Percentiles rank a stretch among this genome's conserved stretches.
Evolutionary conservation across 345 rosid species (phyloP).

Genomic region (Turnera subulata): DNA sequence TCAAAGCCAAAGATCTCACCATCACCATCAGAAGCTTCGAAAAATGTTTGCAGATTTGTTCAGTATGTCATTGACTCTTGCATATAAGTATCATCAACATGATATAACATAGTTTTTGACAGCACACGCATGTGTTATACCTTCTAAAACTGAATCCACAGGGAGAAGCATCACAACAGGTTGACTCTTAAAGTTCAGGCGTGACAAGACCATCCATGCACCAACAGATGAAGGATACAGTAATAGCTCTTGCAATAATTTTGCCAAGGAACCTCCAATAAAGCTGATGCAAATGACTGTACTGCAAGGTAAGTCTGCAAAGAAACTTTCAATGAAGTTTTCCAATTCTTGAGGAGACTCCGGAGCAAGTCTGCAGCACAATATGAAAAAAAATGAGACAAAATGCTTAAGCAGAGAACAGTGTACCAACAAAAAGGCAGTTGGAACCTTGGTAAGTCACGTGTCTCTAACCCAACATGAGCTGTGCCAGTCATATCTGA

Average conservation of each 20-base stretch:
- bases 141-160: slow-evolving; percentile 57
- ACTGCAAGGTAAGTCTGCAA: slow-evolving; percentile 54
- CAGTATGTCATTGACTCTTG: not conserved
- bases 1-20: slow-evolving; percentile 26
- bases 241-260: slow-evolving; percentile 55
- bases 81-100: not conserved
- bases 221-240: slow-evolving; percentile 41
- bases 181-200: slow-evolving; percentile 47
- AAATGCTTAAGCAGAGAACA: slow-evolving; percentile 6
- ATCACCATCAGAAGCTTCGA: slow-evolving; percentile 47
- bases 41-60: slow-evolving; percentile 5
- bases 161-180: slow-evolving; percentile 78
- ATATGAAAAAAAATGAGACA: slow-evolving; percentile 10
- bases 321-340: slow-evolving; percentile 53
- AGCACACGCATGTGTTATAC: slow-evolving; percentile 29
- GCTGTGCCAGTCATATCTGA: slow-evolving; percentile 30
- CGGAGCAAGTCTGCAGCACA: slow-evolving; percentile 70
- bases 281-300: slow-evolving; percentile 67
- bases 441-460: slow-evolving; percentile 47
- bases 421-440: slow-evolving; percentile 13
- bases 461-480: slow-evolving; percentile 25
- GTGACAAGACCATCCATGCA: slow-evolving; percentile 79
- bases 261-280: slow-evolving; percentile 51
- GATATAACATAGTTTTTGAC: not conserved
- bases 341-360: slow-evolving; percentile 61